phyloP scores from a whole-genome alignment of 768 basidiomycete species.

The Termitomyces sp. region DNA sequence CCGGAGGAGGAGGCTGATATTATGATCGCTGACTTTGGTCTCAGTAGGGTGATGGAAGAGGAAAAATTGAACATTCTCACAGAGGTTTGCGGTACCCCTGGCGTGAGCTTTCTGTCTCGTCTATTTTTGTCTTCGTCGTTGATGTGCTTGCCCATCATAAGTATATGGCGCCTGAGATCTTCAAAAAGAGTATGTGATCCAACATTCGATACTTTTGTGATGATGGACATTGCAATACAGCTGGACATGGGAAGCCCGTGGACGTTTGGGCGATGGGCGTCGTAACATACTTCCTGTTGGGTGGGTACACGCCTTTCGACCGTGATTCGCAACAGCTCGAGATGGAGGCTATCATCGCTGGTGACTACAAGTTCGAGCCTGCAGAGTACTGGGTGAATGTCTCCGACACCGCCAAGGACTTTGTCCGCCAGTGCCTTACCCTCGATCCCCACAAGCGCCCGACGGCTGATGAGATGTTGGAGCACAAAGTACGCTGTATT shows the following conservation, averaged over 20 bases:
- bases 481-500: constrained; percentile 51
- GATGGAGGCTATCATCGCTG: constrained; percentile 93
- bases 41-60: constrained; percentile 88
- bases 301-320: constrained; percentile 95
- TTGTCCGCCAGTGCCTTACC: constrained; percentile 81
- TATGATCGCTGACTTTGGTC: constrained; percentile 96
- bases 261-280: constrained; percentile 99
- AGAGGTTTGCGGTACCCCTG: constrained; percentile 94
- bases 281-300: constrained; percentile 93
- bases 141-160: constrained; percentile 20
- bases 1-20: constrained; percentile 89
- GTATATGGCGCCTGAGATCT: constrained; percentile 98
- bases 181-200: constrained; percentile 69
- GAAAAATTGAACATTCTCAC: constrained; percentile 85
- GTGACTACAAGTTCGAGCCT: constrained; percentile 83
- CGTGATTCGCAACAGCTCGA: constrained; percentile 84
- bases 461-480: constrained; percentile 69
- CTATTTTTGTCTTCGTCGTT: background rate
- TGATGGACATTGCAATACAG: constrained; percentile 30
- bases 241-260: constrained; percentile 92
- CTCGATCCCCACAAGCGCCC: constrained; percentile 79
- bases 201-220: background rate
- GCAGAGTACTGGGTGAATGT: constrained; percentile 87
- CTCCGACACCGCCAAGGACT: constrained; percentile 78
- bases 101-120: constrained; percentile 39